Percentiles rank a stretch among this genome's conserved stretches.
phyloP scores from a whole-genome alignment of 2,329 filamentous ascomycete species.

The Ramichloridium luteum region DNA sequence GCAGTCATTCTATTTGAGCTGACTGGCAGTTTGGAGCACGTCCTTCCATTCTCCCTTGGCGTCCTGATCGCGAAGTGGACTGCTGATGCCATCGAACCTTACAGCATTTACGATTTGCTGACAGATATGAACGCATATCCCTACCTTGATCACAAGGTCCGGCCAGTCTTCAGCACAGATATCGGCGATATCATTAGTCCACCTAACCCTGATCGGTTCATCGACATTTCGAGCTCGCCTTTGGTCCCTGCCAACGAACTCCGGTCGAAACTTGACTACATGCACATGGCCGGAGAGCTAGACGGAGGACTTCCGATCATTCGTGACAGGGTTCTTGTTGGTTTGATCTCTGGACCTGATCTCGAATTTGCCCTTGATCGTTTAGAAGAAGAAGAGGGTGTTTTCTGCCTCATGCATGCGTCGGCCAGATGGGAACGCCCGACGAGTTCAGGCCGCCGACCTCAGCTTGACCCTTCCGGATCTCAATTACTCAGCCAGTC shows the following conservation, averaged over 20 bases:
- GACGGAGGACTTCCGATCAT: slow-evolving; percentile 86
- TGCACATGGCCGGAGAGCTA: slow-evolving; percentile 77
- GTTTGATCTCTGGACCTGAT: slow-evolving; percentile 85
- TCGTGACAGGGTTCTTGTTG: slow-evolving; percentile 65
- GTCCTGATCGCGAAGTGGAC: slow-evolving; percentile 98
- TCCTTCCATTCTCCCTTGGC: slow-evolving; percentile 83
- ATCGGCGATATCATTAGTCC: slow-evolving; percentile 76
- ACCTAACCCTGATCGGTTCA: slow-evolving; percentile 61
- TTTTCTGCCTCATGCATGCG: slow-evolving; percentile 70
- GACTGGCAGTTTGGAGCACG: slow-evolving; percentile 88
- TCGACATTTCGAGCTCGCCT: slow-evolving; percentile 77
- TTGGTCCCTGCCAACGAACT: slow-evolving; percentile 65
- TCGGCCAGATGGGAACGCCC: slow-evolving; percentile 30
- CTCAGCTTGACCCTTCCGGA: not conserved
- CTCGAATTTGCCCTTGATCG: slow-evolving; percentile 85
- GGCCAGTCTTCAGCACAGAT: slow-evolving; percentile 79
- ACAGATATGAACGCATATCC: slow-evolving; percentile 97
- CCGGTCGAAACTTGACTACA: slow-evolving; percentile 64
- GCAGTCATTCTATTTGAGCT: slow-evolving; percentile 93
- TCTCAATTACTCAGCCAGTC: slow-evolving; percentile 3
- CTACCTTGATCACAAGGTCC: slow-evolving; percentile 91
- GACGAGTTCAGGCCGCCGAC: not conserved
- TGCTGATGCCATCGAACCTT: slow-evolving; percentile 83
- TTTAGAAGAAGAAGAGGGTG: slow-evolving; percentile 57
- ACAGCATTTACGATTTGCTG: slow-evolving; percentile 88